These are phyloP conservation scores for Rhizophagus clarus DNA, from an alignment of 192 early-diverging fungal genomes.

Conservation along the genomic window DNA sequence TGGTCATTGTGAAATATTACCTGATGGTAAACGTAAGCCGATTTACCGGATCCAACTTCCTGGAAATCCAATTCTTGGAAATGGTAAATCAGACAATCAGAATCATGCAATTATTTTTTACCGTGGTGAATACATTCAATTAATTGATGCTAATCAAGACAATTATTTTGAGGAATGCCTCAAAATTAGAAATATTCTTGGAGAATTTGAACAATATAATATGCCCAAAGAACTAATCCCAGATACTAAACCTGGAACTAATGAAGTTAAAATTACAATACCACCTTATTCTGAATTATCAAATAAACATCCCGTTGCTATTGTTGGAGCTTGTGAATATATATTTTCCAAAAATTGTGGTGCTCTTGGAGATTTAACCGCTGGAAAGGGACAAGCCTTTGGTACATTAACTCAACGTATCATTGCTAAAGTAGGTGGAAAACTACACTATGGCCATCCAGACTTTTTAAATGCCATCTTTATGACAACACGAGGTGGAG, in stretches of 20 bases:
- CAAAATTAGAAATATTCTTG: constrained; percentile 84
- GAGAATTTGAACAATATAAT: constrained; percentile 82
- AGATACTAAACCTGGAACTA: too few species aligned
- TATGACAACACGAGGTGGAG: constrained; percentile 84
- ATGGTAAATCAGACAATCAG: constrained; percentile 92
- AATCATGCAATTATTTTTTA: constrained; percentile 84
- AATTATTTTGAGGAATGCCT: constrained; percentile 91
- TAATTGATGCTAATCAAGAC: constrained; percentile 91
- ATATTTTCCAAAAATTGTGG: constrained; percentile 87
- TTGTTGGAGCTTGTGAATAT: constrained; percentile 85
- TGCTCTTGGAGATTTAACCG: constrained; percentile 85
- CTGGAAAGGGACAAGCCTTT: constrained; percentile 87
- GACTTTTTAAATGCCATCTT: constrained; percentile 88
- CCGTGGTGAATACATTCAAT: constrained; percentile 85
- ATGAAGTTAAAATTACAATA: constrained; percentile 26
- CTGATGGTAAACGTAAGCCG: constrained; percentile 77
- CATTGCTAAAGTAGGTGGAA: constrained; percentile 83
- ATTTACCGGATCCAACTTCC: constrained; percentile 77
- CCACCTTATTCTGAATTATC: constrained; percentile 71
- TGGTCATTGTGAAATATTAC: constrained; percentile 67
- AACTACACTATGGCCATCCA: constrained; percentile 87
- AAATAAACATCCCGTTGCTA: constrained; percentile 66
- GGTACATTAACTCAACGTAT: constrained; percentile 84
- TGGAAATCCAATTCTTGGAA: constrained; percentile 86
- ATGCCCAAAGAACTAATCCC: constrained; percentile 35